phyloP scores from a whole-genome alignment of 1,139 yeast species.

The Debaryomyces sp. region DNA sequence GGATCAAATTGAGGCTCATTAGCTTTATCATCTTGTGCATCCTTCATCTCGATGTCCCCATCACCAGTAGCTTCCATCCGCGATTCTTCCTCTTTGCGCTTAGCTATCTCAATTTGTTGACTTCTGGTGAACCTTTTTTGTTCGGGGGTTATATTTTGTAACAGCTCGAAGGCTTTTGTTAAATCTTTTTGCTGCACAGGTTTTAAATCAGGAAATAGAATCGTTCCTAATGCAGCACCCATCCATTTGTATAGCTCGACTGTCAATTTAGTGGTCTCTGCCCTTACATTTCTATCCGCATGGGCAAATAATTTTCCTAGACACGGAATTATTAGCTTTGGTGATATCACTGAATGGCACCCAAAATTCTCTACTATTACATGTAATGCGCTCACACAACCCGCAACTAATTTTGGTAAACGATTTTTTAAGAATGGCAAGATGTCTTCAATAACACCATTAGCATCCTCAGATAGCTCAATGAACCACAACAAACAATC shows the following conservation, averaged over 20 bases:
- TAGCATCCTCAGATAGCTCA: conserved; percentile 64
- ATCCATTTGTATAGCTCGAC: conserved; percentile 78
- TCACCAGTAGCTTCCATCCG: conserved; percentile 20
- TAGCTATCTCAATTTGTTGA: conserved; percentile 38
- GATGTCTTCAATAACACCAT: conserved; percentile 67
- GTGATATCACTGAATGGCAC: conserved; percentile 58
- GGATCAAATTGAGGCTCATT: conserved; percentile 44
- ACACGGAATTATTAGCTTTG: conserved; percentile 59
- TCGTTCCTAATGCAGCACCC: conserved; percentile 62
- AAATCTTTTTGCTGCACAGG: conserved; percentile 93
- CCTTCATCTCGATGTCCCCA: conserved; percentile 49
- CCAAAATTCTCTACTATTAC: conserved; percentile 70
- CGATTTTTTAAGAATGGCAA: conserved; percentile 63
- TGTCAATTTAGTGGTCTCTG: conserved; percentile 71
- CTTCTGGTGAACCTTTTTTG: conserved; percentile 61
- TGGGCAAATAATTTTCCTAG: conserved; percentile 78
- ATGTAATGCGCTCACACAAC: conserved; percentile 58
- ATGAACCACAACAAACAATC: conserved; percentile 65
- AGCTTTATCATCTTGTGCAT: conserved; percentile 18
- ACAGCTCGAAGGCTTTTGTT: conserved; percentile 65
- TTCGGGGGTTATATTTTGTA: conserved; percentile 46
- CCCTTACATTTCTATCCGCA: conserved; percentile 85
- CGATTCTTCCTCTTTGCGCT: conserved; percentile 18
- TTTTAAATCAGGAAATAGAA: conserved; percentile 72
- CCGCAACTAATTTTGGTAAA: conserved; percentile 80